A percentile compares a stretch with the other conserved stretches of the same genome.
phyloP scores from a whole-genome alignment of 148 eudicot species.

The Silene latifolia region DNA sequence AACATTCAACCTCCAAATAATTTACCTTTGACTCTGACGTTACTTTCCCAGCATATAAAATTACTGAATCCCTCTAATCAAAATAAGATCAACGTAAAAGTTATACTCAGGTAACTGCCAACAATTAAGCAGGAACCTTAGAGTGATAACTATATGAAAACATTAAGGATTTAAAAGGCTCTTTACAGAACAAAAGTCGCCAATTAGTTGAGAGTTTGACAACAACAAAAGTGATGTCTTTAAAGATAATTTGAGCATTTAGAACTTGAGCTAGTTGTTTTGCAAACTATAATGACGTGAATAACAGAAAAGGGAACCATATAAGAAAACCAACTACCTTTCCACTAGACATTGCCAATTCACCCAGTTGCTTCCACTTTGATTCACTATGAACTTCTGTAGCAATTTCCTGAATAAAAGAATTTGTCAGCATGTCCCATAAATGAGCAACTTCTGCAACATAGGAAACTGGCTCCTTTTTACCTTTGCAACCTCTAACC shows the following conservation, averaged over 20 bases:
- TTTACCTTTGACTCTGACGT: neutral
- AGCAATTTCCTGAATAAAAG: conserved; percentile 75
- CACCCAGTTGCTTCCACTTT: conserved; percentile 99
- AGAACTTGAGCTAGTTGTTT: neutral
- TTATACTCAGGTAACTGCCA: neutral
- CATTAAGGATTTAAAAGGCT: neutral
- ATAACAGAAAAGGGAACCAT: neutral
- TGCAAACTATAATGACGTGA: conserved; percentile 1
- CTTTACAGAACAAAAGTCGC: neutral
- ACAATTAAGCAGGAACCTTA: neutral
- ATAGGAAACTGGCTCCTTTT: conserved; percentile 14
- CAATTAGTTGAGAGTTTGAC: neutral
- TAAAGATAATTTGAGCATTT: neutral
- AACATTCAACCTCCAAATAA: neutral
- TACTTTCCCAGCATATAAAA: neutral
- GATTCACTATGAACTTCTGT: conserved; percentile 79
- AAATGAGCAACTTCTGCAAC: conserved; percentile 2
- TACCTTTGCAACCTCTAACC: conserved; percentile 82
- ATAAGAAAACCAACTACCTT: conserved; percentile 45
- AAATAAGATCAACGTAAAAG: neutral
- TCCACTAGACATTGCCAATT: conserved; percentile 94
- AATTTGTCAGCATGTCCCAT: conserved; percentile 16
- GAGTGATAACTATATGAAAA: neutral
- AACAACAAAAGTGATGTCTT: neutral
- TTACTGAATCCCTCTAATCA: neutral